Base-by-base conservation (phyloP, 768 basidiomycete species). In the Xanthoconium purpureum region DNA sequence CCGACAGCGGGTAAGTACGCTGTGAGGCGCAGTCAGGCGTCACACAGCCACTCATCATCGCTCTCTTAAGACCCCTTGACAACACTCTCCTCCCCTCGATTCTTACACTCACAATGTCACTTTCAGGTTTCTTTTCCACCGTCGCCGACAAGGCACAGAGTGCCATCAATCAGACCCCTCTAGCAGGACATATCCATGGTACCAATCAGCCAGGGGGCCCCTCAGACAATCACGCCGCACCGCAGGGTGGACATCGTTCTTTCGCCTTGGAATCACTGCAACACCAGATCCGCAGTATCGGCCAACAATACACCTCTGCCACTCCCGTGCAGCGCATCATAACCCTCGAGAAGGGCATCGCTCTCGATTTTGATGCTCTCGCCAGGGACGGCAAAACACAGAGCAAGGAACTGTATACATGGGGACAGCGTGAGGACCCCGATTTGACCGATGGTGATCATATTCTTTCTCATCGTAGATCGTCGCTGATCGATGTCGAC, bases 391-490 rank as follows among this genome's bases (percentile, higher is more conserved):
- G 79, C 9, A 86, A 91, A 66, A 73, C 80, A 1, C 84, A 86
- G 66, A 89, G 89, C 78, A 93, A 92, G 72, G 92, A 93, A 57
- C 74, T 93, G 28, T 94, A 91, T 63, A 82, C 81, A 14, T 94
- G 91, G 91, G 91, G 91, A 13, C 90, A 92, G 68, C 64, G 67
- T 1, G 87, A 92, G 63, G 70, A 73, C 6, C 77, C 80, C 18
- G 91, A 94, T 75, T 57, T 94, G 68, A 91, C 83, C 64, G 91
- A 91, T 74, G 87, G 88, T 85, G 53, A 44, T 79, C 47, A 36
- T n/a, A 14, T 35, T 55, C 35, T 55, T 36, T 49, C 11, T 46
- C 44, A 45, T 50, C 61, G 45, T 29, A 13, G 3, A 12, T 5
- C 36, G 17, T 42, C 8, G 32, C 47, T 50, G 1, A 61, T 46